These are phyloP conservation scores for Pseudopyricularia cyperi DNA, from an alignment of 2,329 filamentous ascomycete genomes.

Conservation along the genomic window DNA sequence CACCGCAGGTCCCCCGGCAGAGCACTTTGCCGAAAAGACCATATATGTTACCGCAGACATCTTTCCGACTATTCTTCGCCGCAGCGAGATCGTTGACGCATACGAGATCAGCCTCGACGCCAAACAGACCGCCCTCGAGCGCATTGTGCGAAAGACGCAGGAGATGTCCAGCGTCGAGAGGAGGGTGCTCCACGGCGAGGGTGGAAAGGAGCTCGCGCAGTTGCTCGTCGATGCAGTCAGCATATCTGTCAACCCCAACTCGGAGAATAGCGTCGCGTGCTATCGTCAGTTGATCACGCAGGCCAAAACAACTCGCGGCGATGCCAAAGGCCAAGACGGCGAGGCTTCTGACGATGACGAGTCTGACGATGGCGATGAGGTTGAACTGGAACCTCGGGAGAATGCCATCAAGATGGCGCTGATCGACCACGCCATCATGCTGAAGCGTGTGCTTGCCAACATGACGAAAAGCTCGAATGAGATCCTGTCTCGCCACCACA, in stretches of 20 bases:
- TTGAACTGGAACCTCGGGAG: slow-evolving; percentile 44
- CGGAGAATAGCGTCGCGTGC: slow-evolving; percentile 63
- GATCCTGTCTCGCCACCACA: slow-evolving; percentile 39
- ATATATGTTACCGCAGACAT: slow-evolving; percentile 72
- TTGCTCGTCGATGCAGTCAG: slow-evolving; percentile 63
- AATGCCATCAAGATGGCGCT: slow-evolving; percentile 74
- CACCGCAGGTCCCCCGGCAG: slow-evolving; percentile 53
- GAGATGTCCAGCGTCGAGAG: slow-evolving; percentile 70
- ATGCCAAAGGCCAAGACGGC: slow-evolving; percentile 22
- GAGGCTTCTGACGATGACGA: slow-evolving; percentile 24
- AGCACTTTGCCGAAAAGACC: slow-evolving; percentile 72
- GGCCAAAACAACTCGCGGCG: slow-evolving; percentile 25
- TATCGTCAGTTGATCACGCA: slow-evolving; percentile 65
- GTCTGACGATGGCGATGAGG: slow-evolving; percentile 6
- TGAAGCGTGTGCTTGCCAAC: slow-evolving; percentile 66
- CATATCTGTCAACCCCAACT: slow-evolving; percentile 60
- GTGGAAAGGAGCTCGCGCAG: slow-evolving; percentile 45
- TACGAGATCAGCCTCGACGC: slow-evolving; percentile 57
- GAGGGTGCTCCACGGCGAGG: slow-evolving; percentile 56
- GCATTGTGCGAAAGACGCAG: slow-evolving; percentile 79
- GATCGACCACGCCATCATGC: slow-evolving; percentile 76
- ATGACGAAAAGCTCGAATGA: slow-evolving; percentile 52
- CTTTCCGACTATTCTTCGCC: slow-evolving; percentile 82
- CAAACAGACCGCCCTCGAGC: slow-evolving; percentile 79
- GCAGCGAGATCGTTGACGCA: slow-evolving; percentile 68